These are phyloP conservation scores for Claviceps lovelessii DNA, from an alignment of 2,329 filamentous ascomycete genomes.

Conservation along the genomic window DNA sequence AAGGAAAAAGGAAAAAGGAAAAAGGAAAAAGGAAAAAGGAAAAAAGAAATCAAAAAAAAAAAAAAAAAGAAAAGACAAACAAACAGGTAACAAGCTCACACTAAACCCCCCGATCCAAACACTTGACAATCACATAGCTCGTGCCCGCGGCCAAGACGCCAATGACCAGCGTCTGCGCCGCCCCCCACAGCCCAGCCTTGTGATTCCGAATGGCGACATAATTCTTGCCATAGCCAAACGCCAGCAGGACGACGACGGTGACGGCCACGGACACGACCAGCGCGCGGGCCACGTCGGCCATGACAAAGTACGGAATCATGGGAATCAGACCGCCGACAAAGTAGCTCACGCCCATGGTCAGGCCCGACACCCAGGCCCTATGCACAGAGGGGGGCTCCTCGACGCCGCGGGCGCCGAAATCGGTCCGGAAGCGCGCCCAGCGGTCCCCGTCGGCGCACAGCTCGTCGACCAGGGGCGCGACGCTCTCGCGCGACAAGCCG, in stretches of 20 bases:
- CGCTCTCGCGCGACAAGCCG: slow-evolving; percentile 29
- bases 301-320: slow-evolving; percentile 54
- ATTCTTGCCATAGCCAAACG: slow-evolving; percentile 54
- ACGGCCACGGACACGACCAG: slow-evolving; percentile 46
- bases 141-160: slow-evolving; percentile 52
- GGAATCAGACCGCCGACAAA: slow-evolving; percentile 59
- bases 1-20: too few relatives aligned
- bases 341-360: slow-evolving; percentile 55
- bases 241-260: slow-evolving; percentile 45
- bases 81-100: neutral
- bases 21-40: neutral
- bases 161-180: slow-evolving; percentile 49
- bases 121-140: slow-evolving; percentile 47
- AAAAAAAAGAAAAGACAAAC: neutral
- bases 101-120: slow-evolving; percentile 26
- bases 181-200: slow-evolving; percentile 41
- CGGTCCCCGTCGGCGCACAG: slow-evolving; percentile 32
- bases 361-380: slow-evolving; percentile 39
- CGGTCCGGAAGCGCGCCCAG: slow-evolving; percentile 45
- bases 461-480: slow-evolving; percentile 32
- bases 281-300: slow-evolving; percentile 28
- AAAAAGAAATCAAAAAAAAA: neutral
- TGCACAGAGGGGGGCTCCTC: slow-evolving; percentile 28
- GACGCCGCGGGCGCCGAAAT: slow-evolving; percentile 37
- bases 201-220: slow-evolving; percentile 37